These are phyloP conservation scores for Cercospora nicotianae DNA, from an alignment of 2,329 filamentous ascomycete genomes.

Conservation along the genomic window DNA sequence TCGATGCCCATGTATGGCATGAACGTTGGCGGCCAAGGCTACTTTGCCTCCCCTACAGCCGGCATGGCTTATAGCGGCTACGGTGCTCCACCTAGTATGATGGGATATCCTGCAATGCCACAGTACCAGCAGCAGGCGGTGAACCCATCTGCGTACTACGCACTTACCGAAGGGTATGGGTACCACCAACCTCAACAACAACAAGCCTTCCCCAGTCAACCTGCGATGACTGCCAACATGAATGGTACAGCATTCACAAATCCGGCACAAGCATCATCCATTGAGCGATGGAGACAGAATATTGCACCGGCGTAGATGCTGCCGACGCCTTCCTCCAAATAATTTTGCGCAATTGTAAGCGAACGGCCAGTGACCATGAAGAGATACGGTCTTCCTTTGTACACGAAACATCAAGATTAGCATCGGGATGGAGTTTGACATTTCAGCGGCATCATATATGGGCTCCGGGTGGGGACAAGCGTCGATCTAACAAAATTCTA, in stretches of 20 bases:
- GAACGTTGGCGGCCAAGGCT: slow-evolving; percentile 13
- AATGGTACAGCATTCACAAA: neutral
- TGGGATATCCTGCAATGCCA: slow-evolving; percentile 12
- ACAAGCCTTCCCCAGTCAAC: slow-evolving; percentile 1
- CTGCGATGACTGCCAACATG: neutral
- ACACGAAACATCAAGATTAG: neutral
- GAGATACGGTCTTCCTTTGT: neutral
- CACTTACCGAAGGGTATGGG: slow-evolving; percentile 17
- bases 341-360: neutral
- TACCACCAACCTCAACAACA: slow-evolving; percentile 6
- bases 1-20: slow-evolving; percentile 24
- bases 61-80: slow-evolving; percentile 26
- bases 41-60: slow-evolving; percentile 34
- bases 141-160: slow-evolving; percentile 24
- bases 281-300: slow-evolving; percentile 13
- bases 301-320: slow-evolving; percentile 5
- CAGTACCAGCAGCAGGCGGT: slow-evolving; percentile 21
- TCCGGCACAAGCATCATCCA: slow-evolving; percentile 6
- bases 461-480: neutral
- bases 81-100: slow-evolving; percentile 16
- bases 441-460: slow-evolving; percentile 8
- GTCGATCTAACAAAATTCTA: neutral
- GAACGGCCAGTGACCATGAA: neutral
- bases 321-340: neutral
- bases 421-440: slow-evolving; percentile 4